phyloP scores from a whole-genome alignment of 768 basidiomycete genomes.

The Psilocybe subaeruginosa region DNA sequence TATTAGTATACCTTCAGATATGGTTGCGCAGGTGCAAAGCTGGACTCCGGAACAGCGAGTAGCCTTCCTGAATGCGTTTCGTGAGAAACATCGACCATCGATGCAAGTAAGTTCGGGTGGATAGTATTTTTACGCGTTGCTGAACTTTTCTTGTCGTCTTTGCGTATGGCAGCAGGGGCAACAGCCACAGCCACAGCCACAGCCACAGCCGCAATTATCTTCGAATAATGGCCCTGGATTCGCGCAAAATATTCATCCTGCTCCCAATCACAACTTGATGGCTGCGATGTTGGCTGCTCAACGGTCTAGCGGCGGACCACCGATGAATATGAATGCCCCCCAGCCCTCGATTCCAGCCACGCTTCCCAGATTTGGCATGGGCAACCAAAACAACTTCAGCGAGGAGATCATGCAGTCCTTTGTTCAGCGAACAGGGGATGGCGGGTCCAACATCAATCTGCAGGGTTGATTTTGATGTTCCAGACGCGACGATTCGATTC shows the following conservation, averaged over 20 bases:
- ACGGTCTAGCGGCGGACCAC: neutral
- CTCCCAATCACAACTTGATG: neutral
- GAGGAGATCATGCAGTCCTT: conserved; percentile 48
- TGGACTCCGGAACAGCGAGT: conserved; percentile 20
- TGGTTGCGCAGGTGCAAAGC: neutral
- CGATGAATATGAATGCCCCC: conserved; percentile 21
- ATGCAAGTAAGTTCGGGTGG: neutral
- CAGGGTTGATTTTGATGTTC: neutral
- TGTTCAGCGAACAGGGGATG: conserved; percentile 38
- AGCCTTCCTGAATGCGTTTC: neutral
- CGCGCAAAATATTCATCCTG: neutral
- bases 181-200: conserved; percentile 25
- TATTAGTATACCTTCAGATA: no score
- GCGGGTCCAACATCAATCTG: conserved; percentile 11
- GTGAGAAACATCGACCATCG: neutral
- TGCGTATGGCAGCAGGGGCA: conserved; percentile 3
- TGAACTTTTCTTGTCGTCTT: neutral
- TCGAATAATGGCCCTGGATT: conserved; percentile 10
- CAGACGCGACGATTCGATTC: neutral
- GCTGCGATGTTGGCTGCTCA: neutral
- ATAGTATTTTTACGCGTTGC: no score
- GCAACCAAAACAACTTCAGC: conserved; percentile 28
- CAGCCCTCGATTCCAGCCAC: conserved; percentile 2
- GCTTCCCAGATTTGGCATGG: conserved; percentile 2
- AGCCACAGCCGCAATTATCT: conserved; percentile 26